Conservation (phyloP, 495 filamentous ascomycete species). For the Aspergillus biplanus region DNA sequence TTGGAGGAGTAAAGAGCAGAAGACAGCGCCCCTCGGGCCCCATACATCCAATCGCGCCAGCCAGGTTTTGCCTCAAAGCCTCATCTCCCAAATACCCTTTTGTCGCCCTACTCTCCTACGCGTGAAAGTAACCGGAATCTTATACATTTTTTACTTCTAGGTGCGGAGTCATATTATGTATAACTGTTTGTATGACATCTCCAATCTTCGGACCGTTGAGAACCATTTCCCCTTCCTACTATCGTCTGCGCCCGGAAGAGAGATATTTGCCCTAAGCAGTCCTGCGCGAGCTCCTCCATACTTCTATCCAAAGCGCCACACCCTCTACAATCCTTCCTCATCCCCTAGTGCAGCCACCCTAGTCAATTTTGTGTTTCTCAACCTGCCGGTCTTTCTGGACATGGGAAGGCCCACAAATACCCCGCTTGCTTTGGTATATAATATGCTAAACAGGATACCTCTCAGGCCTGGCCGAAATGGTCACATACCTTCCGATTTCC, state of each 20-base stretch:
- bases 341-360: conserved; percentile 13
- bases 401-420: neutral
- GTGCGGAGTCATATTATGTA: conserved; percentile 69
- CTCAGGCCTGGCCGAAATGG: conserved; percentile 76
- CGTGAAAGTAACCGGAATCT: conserved; percentile 25
- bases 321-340: neutral
- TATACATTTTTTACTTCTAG: conserved; percentile 44
- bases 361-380: neutral
- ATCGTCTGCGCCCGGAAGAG: neutral
- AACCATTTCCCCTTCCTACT: neutral
- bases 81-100: neutral
- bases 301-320: conserved; percentile 10
- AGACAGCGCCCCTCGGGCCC: neutral
- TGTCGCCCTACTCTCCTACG: neutral
- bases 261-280: conserved; percentile 3
- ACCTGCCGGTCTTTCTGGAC: too few relatives aligned
- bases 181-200: conserved; percentile 60
- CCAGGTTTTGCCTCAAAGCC: neutral
- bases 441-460: conserved; percentile 22
- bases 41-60: neutral
- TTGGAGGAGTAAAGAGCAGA: neutral
- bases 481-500: conserved; percentile 78
- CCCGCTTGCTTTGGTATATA: conserved; percentile 12
- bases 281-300: neutral
- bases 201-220: conserved; percentile 6